These are phyloP conservation scores for Trametes cingulata DNA, from an alignment of 768 basidiomycete species.

Conservation along the genomic window DNA sequence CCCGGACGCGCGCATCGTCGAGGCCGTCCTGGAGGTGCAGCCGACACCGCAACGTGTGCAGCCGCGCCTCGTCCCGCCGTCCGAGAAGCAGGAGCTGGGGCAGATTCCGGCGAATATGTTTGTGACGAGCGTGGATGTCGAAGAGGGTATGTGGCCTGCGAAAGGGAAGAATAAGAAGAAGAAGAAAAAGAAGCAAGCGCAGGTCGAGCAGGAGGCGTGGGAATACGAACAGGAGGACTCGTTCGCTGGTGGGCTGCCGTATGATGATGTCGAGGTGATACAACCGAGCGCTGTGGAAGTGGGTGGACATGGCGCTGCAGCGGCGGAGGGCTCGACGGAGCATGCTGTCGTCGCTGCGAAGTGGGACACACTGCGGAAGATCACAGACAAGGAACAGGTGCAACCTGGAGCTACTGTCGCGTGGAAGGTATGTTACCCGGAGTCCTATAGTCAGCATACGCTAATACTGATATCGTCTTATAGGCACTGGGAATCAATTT, in stretches of 20 bases:
- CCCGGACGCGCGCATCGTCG: constrained; percentile 14
- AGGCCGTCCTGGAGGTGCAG: constrained; percentile 5
- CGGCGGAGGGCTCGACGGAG: constrained; percentile 19
- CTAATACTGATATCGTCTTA: neutral
- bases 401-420: constrained; percentile 29
- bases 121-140: constrained; percentile 73
- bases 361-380: constrained; percentile 28
- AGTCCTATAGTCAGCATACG: neutral
- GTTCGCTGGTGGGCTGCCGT: constrained; percentile 37
- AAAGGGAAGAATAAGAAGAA: constrained; percentile 41
- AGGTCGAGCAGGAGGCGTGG: constrained; percentile 17
- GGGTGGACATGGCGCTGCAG: neutral
- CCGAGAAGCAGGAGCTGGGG: constrained; percentile 52
- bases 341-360: constrained; percentile 24
- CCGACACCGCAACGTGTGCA: neutral
- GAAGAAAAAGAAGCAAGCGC: constrained; percentile 18
- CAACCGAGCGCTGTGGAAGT: neutral
- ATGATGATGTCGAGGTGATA: constrained; percentile 25
- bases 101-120: constrained; percentile 62
- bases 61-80: constrained; percentile 59
- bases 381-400: constrained; percentile 23
- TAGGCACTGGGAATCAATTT: constrained; percentile 64
- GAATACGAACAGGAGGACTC: constrained; percentile 3
- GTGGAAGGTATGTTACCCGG: constrained; percentile 34
- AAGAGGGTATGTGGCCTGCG: constrained; percentile 44